Base-by-base conservation (phyloP, 1,284 basidiomycete genomes). In the Leccinum proliferum region DNA sequence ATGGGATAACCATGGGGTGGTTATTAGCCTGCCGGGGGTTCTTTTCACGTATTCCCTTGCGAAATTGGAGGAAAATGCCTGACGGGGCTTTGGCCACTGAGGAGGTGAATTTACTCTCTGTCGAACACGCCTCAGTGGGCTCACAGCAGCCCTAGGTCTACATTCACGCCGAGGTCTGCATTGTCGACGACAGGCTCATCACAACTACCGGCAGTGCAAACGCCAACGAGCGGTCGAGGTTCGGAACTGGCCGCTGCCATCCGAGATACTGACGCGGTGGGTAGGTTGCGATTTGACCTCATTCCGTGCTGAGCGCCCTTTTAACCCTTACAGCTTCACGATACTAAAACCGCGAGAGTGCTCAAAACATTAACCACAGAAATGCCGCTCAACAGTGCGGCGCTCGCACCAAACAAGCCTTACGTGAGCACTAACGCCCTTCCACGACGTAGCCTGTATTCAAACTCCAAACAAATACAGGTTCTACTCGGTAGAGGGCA, bases 141-240 rank as follows among this genome's bases (percentile, higher is more conserved):
- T 65, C 35, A 74, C n/a, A 7, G 48, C 2, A 15, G 52, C 46
- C 64, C n/a, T 58, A 90, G 86, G 89, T 96, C 15, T 96, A 96
- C 74, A 93, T 96, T 65, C 94, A 96, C 73, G 92, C 57, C 46
- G 67, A 86, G 76, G 73, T 89, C 34, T 96, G 96, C 80, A 89
- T 99, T 61, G 94, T 98, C 10, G 97, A 99, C 73, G 97, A 99
- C 72, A 89, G 95, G 39, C 81, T 97, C 55, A 96, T n/a, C n/a
- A n/a, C 89, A n/a, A 94, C 98, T 67, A 98, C 97, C 68, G 96
- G 96, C n/a, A 97, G 95, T 63, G 96, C 96, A 18, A 99, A 99
- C 75, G 96, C 99, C 81, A 99, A 99, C 73, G 96, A 99, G 76
- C 87, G 96, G 37, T 96, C 93, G 39, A 55, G 96, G 99, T 76